Conservation (phyloP, 192 early-diverging fungal genomes). For the Mortierella claussenii region DNA sequence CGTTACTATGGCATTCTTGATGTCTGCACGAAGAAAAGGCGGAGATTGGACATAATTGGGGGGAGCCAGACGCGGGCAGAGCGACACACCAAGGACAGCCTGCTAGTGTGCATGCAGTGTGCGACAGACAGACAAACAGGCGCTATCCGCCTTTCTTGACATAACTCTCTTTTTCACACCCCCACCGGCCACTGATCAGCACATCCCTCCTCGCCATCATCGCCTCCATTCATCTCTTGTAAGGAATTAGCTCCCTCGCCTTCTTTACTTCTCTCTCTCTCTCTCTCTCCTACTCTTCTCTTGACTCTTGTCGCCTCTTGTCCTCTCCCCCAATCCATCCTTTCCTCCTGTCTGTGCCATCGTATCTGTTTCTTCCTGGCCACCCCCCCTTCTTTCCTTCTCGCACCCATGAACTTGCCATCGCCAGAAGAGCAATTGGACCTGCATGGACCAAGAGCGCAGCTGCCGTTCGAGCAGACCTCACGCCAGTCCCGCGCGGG, state of each 20-base stretch:
- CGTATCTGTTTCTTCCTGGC: background rate
- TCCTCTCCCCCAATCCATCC: background rate
- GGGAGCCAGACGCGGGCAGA: too few species aligned
- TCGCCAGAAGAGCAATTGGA: constrained; percentile 46
- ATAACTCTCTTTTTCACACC: background rate
- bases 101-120: too few species aligned
- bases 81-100: too few species aligned
- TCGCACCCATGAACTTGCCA: constrained; percentile 40
- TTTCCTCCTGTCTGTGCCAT: constrained; percentile 1
- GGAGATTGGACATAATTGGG: too few species aligned
- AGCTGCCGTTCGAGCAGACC: constrained; percentile 43
- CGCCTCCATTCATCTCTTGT: background rate
- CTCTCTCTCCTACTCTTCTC: background rate
- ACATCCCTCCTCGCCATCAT: background rate
- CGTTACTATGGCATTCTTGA: too few species aligned
- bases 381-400: background rate
- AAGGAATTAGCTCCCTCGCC: background rate
- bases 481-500: constrained; percentile 37
- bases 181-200: background rate
- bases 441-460: constrained; percentile 35
- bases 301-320: background rate
- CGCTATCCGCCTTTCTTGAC: too few species aligned
- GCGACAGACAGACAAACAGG: too few species aligned
- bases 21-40: too few species aligned
- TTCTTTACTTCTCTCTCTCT: background rate